phyloP scores from a whole-genome alignment of 108 stramenopile species.

The Skeletonema grethae region DNA sequence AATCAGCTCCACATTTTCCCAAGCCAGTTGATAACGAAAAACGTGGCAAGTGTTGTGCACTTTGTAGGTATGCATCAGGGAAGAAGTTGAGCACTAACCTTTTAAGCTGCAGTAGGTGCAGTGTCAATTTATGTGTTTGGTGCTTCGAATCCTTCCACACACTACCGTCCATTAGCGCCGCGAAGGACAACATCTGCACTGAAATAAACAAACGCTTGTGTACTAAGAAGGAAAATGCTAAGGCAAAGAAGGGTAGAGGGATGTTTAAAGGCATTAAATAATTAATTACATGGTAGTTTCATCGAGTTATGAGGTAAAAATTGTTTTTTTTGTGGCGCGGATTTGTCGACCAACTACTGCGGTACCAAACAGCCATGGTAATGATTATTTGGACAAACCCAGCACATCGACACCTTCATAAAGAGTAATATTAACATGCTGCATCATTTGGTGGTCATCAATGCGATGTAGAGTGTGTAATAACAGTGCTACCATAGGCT shows the following conservation, averaged over 20 bases:
- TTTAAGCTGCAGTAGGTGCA: slow-evolving; percentile 1
- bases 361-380: no score
- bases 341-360: not conserved
- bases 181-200: not conserved
- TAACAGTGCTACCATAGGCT: no score
- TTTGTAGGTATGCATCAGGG: slow-evolving; percentile 17
- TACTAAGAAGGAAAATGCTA: no score
- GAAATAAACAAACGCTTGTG: not conserved
- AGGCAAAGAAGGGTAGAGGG: no score
- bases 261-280: no score
- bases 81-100: slow-evolving; percentile 3
- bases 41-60: slow-evolving; percentile 9
- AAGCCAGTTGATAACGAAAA: not conserved
- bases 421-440: no score
- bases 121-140: slow-evolving; percentile 2
- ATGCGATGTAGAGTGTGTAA: no score
- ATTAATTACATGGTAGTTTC: not conserved
- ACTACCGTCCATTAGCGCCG: not conserved
- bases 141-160: slow-evolving; percentile 15
- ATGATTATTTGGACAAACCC: no score
- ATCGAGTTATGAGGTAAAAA: not conserved
- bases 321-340: slow-evolving; percentile 2
- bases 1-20: not conserved
- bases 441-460: no score
- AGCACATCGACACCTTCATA: no score